These are phyloP conservation scores for Viola pubescens DNA, from an alignment of 441 rosid species.

Conservation along the genomic window DNA sequence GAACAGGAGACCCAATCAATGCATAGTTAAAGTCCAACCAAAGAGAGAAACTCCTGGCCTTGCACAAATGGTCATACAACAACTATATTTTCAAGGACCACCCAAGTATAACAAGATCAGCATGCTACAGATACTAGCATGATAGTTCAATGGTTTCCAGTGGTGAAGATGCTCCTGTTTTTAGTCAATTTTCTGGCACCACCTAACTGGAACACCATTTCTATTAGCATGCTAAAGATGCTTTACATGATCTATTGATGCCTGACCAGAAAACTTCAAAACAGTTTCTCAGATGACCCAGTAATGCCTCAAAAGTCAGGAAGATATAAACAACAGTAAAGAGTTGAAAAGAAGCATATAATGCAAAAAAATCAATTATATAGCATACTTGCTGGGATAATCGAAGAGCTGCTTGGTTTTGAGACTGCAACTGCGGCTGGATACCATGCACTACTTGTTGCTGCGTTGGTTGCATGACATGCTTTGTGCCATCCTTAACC, in stretches of 20 bases:
- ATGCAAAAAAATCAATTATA: constrained; percentile 2
- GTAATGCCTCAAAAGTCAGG: not conserved
- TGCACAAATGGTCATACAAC: not conserved
- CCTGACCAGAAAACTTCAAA: constrained; percentile 2
- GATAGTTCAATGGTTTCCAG: too few relatives aligned
- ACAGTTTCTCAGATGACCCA: not conserved
- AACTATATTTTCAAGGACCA: not conserved
- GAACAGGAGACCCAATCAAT: constrained; percentile 1
- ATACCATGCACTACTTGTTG: constrained; percentile 54
- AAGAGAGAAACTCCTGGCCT: not conserved
- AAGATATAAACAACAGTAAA: constrained; percentile 1
- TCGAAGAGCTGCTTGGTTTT: constrained; percentile 53
- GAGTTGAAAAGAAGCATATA: not conserved
- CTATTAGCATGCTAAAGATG: constrained; percentile 1
- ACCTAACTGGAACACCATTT: not conserved
- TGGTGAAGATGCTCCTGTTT: too few relatives aligned
- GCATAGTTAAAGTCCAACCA: constrained; percentile 1
- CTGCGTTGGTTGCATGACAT: constrained; percentile 41
- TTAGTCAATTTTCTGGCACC: too few relatives aligned
- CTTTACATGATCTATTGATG: not conserved
- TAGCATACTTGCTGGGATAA: constrained; percentile 62
- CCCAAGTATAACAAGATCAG: not conserved
- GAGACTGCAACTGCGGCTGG: constrained; percentile 63
- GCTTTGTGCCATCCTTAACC: constrained; percentile 60
- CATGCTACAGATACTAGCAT: too few relatives aligned